These are phyloP conservation scores for Claviceps digitariae DNA, from an alignment of 2,329 filamentous ascomycete species.

Conservation along the genomic window DNA sequence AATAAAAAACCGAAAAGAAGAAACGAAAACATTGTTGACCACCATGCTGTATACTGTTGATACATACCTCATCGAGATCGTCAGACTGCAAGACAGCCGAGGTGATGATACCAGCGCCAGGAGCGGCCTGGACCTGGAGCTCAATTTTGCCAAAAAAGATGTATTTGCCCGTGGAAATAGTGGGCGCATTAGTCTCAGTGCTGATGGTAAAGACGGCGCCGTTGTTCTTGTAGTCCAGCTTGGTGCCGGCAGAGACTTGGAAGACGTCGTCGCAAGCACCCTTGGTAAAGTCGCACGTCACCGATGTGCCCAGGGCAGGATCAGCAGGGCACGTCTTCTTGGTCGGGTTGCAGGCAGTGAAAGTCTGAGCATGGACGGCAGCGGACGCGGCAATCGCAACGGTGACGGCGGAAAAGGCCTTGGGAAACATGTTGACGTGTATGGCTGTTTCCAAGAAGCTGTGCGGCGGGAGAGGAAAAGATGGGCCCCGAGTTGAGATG, in stretches of 20 bases:
- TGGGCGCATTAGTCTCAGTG: constrained; percentile 50
- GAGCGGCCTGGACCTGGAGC: constrained; percentile 62
- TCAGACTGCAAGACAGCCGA: constrained; percentile 83
- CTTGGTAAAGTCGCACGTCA: constrained; percentile 61
- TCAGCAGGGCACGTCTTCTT: constrained; percentile 55
- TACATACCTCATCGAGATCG: constrained; percentile 48
- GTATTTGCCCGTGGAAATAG: constrained; percentile 69
- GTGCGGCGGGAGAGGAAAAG: no score
- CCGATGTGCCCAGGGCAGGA: constrained; percentile 53
- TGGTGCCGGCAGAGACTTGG: constrained; percentile 31
- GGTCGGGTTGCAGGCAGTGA: constrained; percentile 40
- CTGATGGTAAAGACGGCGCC: constrained; percentile 55
- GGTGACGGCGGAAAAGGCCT: constrained; percentile 29
- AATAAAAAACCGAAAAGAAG: no score
- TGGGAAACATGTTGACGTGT: constrained; percentile 26
- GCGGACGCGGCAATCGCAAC: constrained; percentile 35
- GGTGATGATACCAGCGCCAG: constrained; percentile 77
- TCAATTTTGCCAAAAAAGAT: constrained; percentile 94
- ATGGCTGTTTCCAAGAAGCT: neutral
- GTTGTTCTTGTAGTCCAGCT: constrained; percentile 30
- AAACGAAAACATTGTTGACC: no score
- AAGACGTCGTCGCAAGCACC: constrained; percentile 49
- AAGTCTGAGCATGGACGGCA: constrained; percentile 42
- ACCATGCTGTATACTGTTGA: constrained; percentile 24
- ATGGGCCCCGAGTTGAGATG: no score